phyloP scores from a whole-genome alignment of 1,139 yeast genomes.

The Dujonia santamariae region DNA sequence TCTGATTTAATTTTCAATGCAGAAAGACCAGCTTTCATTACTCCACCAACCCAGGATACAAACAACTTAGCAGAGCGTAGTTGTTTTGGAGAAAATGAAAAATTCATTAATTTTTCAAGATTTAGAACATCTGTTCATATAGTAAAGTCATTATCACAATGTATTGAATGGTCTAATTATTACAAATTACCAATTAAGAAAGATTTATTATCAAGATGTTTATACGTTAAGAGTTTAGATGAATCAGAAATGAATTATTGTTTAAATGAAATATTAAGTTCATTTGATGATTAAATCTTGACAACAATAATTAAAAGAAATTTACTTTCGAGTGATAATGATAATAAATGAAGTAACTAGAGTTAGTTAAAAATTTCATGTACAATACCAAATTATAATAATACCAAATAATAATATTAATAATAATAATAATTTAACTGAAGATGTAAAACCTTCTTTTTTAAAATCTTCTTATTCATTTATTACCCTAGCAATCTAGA shows the following conservation, averaged over 20 bases:
- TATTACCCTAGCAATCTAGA: too few relatives aligned
- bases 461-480: too few relatives aligned
- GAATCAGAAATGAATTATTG: conserved; percentile 69
- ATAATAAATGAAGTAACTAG: too few relatives aligned
- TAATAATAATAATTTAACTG: too few relatives aligned
- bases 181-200: conserved; percentile 50
- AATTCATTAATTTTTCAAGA: conserved; percentile 71
- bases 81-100: conserved; percentile 25
- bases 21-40: conserved; percentile 54
- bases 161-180: conserved; percentile 80
- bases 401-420: too few relatives aligned
- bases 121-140: conserved; percentile 75
- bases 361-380: too few relatives aligned
- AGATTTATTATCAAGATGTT: conserved; percentile 75
- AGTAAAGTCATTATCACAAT: conserved; percentile 74
- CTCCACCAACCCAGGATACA: conserved; percentile 10
- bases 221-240: conserved; percentile 73
- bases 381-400: too few relatives aligned
- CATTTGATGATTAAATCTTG: too few relatives aligned
- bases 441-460: too few relatives aligned
- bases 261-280: conserved; percentile 13
- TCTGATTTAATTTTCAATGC: conserved; percentile 82
- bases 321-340: too few relatives aligned
- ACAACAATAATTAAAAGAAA: too few relatives aligned
- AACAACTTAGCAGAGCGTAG: not conserved